phyloP scores from a whole-genome alignment of 768 basidiomycete genomes.

The Amanita exitialis region DNA sequence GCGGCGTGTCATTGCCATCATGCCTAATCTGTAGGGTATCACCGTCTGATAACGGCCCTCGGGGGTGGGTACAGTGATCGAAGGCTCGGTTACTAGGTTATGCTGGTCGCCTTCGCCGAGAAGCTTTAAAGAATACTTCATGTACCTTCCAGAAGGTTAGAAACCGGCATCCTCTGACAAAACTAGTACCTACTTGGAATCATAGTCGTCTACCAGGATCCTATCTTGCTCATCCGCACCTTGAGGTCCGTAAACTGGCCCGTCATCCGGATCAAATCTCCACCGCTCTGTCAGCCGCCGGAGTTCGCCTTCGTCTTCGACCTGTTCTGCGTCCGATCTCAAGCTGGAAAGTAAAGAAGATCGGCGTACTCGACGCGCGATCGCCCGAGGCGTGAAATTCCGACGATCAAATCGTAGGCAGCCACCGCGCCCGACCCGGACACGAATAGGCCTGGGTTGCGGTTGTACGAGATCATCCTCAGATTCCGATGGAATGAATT shows the following conservation, averaged over 20 bases:
- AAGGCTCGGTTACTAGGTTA: conserved; percentile 40
- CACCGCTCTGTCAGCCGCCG: conserved; percentile 45
- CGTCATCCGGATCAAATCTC: conserved; percentile 61
- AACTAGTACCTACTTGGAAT: conserved; percentile 30
- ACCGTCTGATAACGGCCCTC: conserved; percentile 44
- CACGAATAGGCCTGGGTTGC: conserved; percentile 44
- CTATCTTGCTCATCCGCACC: conserved; percentile 64
- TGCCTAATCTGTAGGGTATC: conserved; percentile 39
- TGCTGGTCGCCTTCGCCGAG: conserved; percentile 46
- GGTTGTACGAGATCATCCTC: conserved; percentile 19
- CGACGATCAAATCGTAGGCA: conserved; percentile 70
- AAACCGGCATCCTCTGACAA: conserved; percentile 4
- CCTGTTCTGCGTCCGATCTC: conserved; percentile 17
- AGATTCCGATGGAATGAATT: conserved; percentile 17
- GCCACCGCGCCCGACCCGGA: conserved; percentile 79
- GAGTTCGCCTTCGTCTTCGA: conserved; percentile 21
- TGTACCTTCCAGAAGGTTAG: conserved; percentile 26
- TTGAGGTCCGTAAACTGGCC: conserved; percentile 40
- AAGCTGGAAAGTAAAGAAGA: conserved; percentile 16
- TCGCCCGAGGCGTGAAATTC: conserved; percentile 18
- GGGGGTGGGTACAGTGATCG: conserved; percentile 27
- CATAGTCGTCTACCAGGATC: conserved; percentile 62
- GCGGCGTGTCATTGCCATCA: conserved; percentile 23
- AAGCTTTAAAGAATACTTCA: conserved; percentile 46
- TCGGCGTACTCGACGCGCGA: conserved; percentile 15